Evolutionary conservation across 1,139 yeast species (phyloP).

Genomic region (Scheffersomyces segobiensis): DNA sequence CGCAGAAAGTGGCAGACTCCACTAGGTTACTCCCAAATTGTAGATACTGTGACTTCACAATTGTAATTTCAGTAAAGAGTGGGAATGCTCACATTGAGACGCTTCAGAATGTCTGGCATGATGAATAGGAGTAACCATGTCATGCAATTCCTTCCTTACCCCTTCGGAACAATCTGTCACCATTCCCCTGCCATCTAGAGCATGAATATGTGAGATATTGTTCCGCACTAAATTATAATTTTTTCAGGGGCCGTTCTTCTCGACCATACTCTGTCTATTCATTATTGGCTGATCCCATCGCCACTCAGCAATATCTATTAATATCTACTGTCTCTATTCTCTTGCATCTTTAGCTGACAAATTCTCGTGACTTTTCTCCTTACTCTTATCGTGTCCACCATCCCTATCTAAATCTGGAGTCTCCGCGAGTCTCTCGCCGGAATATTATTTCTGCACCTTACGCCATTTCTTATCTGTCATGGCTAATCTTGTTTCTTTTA

Average conservation of each 20-base stretch:
- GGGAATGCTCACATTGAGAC: neutral
- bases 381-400: neutral
- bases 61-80: neutral
- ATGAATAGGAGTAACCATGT: neutral
- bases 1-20: neutral
- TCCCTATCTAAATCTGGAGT: neutral
- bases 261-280: no score
- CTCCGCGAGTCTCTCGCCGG: neutral
- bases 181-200: neutral
- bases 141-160: neutral
- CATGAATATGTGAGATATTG: neutral
- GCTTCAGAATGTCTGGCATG: neutral
- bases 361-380: neutral
- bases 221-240: neutral
- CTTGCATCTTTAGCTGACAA: neutral
- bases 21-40: neutral
- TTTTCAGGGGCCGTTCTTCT: no score
- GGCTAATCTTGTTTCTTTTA: no score
- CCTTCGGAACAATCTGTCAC: neutral
- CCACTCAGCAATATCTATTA: no score
- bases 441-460: neutral
- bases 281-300: no score
- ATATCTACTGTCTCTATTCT: no score
- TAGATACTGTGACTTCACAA: neutral
- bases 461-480: neutral